These are phyloP conservation scores for Ploettnerulaceae sp. DNA, from an alignment of 2,329 filamentous ascomycete genomes.

Conservation along the genomic window DNA sequence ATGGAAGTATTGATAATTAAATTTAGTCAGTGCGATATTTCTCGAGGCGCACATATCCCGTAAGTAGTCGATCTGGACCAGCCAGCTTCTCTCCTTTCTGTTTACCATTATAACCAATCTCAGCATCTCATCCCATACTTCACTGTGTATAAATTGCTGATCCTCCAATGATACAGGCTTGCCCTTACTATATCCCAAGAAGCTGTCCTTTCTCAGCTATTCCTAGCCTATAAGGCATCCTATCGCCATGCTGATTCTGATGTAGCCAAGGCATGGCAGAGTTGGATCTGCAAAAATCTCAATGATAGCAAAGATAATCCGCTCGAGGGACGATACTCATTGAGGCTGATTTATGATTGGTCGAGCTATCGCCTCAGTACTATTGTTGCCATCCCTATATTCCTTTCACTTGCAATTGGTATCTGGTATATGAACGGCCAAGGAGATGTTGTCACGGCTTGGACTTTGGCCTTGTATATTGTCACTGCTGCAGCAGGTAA, in stretches of 20 bases:
- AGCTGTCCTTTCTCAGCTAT: conserved; percentile 19
- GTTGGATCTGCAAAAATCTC: conserved; percentile 23
- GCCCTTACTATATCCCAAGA: conserved; percentile 18
- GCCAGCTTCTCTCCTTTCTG: no score
- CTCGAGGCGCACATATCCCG: conserved; percentile 21
- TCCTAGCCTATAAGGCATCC: conserved; percentile 21
- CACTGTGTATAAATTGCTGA: no score
- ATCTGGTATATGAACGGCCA: conserved; percentile 22
- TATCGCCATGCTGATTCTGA: conserved; percentile 19
- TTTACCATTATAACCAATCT: no score
- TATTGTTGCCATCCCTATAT: conserved; percentile 18
- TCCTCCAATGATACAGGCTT: no score
- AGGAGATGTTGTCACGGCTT: conserved; percentile 25
- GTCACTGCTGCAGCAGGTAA: conserved; percentile 26
- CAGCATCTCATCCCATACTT: no score
- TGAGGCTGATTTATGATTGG: conserved; percentile 22
- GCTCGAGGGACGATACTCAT: conserved; percentile 19
- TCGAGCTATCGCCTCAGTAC: conserved; percentile 22
- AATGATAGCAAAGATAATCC: conserved; percentile 22
- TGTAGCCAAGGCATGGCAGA: conserved; percentile 20
- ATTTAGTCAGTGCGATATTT: conserved; percentile 27
- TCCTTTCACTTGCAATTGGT: conserved; percentile 19
- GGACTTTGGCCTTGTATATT: conserved; percentile 26
- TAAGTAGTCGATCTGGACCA: no score
- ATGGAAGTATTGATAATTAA: no score